Conservation (phyloP, 164 flowering plant species). For the Houttuynia cordata region DNA sequence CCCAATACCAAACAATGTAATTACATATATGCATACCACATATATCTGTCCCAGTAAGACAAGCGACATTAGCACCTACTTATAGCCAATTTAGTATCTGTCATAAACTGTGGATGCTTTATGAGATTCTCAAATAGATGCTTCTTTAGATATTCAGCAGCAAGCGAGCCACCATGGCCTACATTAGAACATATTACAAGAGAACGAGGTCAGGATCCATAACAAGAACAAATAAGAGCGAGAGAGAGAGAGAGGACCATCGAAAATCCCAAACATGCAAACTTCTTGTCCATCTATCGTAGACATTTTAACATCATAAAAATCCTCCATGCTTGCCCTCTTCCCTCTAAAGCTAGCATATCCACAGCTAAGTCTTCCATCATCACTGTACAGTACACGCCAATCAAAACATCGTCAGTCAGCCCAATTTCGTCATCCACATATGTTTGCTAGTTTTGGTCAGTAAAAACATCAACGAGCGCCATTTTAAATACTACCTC, state of each 20-base stretch:
- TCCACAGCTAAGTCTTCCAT: constrained; percentile 79
- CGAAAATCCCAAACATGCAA: constrained; percentile 86
- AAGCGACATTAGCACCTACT: constrained; percentile 33
- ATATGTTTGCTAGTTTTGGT: no score
- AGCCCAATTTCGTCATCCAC: no score
- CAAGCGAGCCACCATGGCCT: constrained; percentile 99
- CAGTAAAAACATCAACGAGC: no score
- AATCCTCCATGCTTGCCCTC: constrained; percentile 94
- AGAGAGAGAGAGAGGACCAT: constrained; percentile 46
- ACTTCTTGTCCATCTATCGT: constrained; percentile 60
- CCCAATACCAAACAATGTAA: not conserved
- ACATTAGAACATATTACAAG: constrained; percentile 6
- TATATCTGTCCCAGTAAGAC: not conserved
- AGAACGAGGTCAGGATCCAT: not conserved
- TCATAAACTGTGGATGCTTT: constrained; percentile 79
- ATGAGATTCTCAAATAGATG: constrained; percentile 81
- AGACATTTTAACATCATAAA: constrained; percentile 67
- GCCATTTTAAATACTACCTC: no score
- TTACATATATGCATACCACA: not conserved
- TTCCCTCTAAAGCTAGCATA: constrained; percentile 93
- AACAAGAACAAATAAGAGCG: not conserved
- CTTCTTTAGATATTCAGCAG: constrained; percentile 83
- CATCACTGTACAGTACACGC: constrained; percentile 49
- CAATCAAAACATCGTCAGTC: not conserved
- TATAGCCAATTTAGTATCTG: constrained; percentile 71